Conservation (phyloP, 768 basidiomycete genomes). For the Suillus subluteus region DNA sequence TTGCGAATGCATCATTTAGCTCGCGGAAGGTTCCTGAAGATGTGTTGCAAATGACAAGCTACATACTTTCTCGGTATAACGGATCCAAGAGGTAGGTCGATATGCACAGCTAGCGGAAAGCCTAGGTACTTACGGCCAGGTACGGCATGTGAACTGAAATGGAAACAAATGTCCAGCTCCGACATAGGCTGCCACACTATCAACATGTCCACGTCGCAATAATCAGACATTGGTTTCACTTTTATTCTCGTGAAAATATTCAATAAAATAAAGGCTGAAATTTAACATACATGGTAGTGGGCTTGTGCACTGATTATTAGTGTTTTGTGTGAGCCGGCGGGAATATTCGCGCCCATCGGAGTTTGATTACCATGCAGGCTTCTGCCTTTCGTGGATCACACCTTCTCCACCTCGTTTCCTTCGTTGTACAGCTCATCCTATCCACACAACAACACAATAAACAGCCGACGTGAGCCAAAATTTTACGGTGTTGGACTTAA, state of each 20-base stretch:
- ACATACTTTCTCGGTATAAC: background rate
- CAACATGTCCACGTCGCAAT: background rate
- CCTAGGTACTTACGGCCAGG: background rate
- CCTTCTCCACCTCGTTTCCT: constrained; percentile 41
- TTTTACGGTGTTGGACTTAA: constrained; percentile 10
- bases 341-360: constrained; percentile 41
- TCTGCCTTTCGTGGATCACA: constrained; percentile 34
- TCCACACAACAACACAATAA: constrained; percentile 25
- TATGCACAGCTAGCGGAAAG: background rate
- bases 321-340: constrained; percentile 12
- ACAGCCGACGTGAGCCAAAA: constrained; percentile 29
- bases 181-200: background rate
- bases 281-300: background rate
- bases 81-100: background rate
- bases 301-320: background rate
- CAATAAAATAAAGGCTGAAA: background rate
- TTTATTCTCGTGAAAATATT: background rate
- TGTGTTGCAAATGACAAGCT: background rate
- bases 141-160: constrained; percentile 2
- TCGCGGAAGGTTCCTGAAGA: background rate
- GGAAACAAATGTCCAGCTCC: constrained; percentile 2
- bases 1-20: background rate
- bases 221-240: background rate
- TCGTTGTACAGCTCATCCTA: constrained; percentile 29
- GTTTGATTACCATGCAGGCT: constrained; percentile 36